Conservation (phyloP, 306 rosid species). For the Casuarina equisetifolia region DNA sequence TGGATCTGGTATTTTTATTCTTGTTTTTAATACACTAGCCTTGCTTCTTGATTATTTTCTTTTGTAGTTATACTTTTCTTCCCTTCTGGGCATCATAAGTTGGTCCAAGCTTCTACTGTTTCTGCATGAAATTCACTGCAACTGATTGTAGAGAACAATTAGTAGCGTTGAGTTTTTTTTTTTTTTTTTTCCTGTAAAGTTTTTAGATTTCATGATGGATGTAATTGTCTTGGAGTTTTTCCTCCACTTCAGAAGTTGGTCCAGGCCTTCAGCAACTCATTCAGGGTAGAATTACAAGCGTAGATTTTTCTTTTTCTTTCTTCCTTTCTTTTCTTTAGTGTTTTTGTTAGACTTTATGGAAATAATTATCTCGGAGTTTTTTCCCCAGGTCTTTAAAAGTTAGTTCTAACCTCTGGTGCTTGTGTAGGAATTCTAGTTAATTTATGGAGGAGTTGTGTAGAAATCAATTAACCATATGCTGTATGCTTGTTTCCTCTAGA, state of each 20-base stretch:
- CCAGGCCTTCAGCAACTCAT: slow-evolving; percentile 1
- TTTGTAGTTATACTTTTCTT: not conserved
- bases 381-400: not conserved
- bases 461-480: not conserved
- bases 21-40: slow-evolving; percentile 3
- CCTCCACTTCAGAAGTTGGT: not conserved
- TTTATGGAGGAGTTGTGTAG: not conserved
- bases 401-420: not conserved
- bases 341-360: not conserved
- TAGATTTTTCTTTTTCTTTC: not conserved
- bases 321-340: not conserved
- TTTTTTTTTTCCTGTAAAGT: not conserved
- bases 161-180: not conserved
- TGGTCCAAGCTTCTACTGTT: not conserved
- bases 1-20: not conserved
- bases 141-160: not conserved
- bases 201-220: not conserved
- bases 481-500: not conserved
- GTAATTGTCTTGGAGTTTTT: not conserved
- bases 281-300: not conserved
- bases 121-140: not conserved
- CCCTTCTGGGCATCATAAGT: not conserved
- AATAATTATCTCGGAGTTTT: not conserved
- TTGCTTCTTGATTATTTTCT: slow-evolving; percentile 7
- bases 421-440: not conserved